Percentiles rank a stretch among this genome's conserved stretches.
Evolutionary conservation across 2,329 filamentous ascomycete genomes (phyloP).

Genomic region (Fusarium oxysporum): DNA sequence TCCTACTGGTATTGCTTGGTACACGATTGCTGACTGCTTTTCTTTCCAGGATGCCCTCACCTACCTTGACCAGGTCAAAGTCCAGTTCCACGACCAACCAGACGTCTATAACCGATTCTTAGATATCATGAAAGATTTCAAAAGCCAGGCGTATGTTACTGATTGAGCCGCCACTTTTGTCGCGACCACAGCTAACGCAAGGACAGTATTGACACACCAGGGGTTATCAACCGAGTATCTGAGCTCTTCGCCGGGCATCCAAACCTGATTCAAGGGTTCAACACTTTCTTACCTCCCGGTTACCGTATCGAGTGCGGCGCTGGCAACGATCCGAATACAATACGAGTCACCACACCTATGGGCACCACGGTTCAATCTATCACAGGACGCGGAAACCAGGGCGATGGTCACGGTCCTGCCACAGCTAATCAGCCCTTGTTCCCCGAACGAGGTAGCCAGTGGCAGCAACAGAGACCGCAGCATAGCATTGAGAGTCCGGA

Average conservation of each 20-base stretch:
- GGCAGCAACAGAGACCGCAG: constrained; percentile 68
- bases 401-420: constrained; percentile 56
- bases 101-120: constrained; percentile 97
- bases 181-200: constrained; percentile 43
- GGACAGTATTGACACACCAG: constrained; percentile 88
- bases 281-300: constrained; percentile 94
- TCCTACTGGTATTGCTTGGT: not conserved
- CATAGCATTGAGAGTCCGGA: constrained; percentile 73
- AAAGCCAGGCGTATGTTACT: constrained; percentile 85
- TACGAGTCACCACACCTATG: constrained; percentile 95
- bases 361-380: constrained; percentile 96
- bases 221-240: constrained; percentile 96
- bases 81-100: constrained; percentile 95
- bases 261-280: constrained; percentile 96
- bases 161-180: not conserved
- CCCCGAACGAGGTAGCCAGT: constrained; percentile 61
- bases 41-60: constrained; percentile 76
- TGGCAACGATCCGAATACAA: constrained; percentile 93
- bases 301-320: constrained; percentile 97
- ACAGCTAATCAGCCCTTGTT: constrained; percentile 58
- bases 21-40: constrained; percentile 20
- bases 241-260: constrained; percentile 96
- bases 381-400: constrained; percentile 63
- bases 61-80: constrained; percentile 98
- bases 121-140: constrained; percentile 99